Percentiles rank a stretch among this genome's conserved stretches.
Conservation (phyloP, 441 rosid species). For the Populus hybrid region DNA sequence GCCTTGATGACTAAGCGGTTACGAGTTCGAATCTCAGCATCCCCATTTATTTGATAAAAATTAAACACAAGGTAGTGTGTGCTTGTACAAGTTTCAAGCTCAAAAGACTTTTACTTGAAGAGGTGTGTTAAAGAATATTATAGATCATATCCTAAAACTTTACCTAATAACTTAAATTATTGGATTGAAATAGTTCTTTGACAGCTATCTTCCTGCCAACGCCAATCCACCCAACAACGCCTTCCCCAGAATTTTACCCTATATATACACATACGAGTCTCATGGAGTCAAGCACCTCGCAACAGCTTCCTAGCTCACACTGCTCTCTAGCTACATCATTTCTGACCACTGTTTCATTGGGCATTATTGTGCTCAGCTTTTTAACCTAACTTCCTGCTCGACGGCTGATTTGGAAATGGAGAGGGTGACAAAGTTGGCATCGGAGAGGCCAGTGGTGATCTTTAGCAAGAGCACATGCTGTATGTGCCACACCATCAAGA, state of each 20-base stretch:
- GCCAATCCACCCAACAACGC: background rate
- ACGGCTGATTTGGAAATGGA: slow-evolving; percentile 40
- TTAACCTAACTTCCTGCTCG: background rate
- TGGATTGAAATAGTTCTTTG: no score
- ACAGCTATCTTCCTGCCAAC: background rate
- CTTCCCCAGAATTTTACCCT: slow-evolving; percentile 15
- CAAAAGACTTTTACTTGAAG: accelerated
- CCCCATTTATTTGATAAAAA: no score
- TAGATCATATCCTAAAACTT: no score
- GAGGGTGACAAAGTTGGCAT: slow-evolving; percentile 46
- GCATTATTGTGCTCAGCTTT: background rate
- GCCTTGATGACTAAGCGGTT: no score
- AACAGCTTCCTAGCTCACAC: background rate
- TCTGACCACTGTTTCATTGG: background rate
- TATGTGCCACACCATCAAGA: slow-evolving; percentile 74
- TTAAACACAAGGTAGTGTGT: no score
- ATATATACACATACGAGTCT: slow-evolving; percentile 18
- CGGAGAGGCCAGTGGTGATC: slow-evolving; percentile 74
- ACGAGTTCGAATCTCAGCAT: no score
- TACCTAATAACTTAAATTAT: no score
- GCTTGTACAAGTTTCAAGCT: no score
- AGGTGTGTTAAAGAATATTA: no score
- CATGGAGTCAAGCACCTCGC: slow-evolving; percentile 11
- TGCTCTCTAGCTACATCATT: background rate
- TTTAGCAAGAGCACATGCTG: slow-evolving; percentile 70